These are phyloP conservation scores for Dendrobium nobile DNA, from an alignment of 106 monocot genomes.

Conservation along the genomic window DNA sequence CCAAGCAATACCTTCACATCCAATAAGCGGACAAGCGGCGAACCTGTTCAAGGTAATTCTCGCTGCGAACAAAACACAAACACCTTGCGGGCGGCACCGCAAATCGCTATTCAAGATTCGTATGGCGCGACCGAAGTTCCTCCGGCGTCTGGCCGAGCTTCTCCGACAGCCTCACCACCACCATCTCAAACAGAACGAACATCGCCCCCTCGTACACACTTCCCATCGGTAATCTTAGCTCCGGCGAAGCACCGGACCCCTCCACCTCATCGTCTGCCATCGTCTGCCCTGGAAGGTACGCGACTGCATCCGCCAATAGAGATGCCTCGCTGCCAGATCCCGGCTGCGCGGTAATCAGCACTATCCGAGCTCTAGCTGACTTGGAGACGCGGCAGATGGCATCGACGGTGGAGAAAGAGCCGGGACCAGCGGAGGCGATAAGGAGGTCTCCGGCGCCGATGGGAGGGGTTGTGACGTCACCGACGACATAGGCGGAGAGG, in stretches of 20 bases:
- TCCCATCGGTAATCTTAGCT: conserved; percentile 69
- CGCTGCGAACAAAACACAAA: neutral
- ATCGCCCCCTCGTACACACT: conserved; percentile 89
- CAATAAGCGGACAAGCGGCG: neutral
- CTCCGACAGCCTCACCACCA: conserved; percentile 41
- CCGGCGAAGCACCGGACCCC: neutral
- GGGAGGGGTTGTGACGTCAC: conserved; percentile 88
- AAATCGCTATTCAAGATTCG: conserved; percentile 62
- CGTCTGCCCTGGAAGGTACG: conserved; percentile 64
- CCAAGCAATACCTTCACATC: too few species aligned
- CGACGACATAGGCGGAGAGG: conserved; percentile 62
- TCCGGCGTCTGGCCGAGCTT: conserved; percentile 29
- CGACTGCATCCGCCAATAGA: conserved; percentile 48
- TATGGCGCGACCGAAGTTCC: conserved; percentile 62
- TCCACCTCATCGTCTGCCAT: conserved; percentile 75
- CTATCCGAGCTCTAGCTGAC: conserved; percentile 47
- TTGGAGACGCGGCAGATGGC: conserved; percentile 68
- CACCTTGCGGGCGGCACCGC: neutral
- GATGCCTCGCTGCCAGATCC: conserved; percentile 40
- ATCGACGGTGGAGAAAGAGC: conserved; percentile 82
- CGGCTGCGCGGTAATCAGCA: conserved; percentile 62
- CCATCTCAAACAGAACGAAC: conserved; percentile 98
- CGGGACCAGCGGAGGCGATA: conserved; percentile 83
- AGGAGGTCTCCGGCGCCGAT: conserved; percentile 66
- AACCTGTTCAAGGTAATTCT: neutral